Evolutionary conservation across 805 yeast genomes (phyloP).

Genomic region (Candida broadrunensis): DNA sequence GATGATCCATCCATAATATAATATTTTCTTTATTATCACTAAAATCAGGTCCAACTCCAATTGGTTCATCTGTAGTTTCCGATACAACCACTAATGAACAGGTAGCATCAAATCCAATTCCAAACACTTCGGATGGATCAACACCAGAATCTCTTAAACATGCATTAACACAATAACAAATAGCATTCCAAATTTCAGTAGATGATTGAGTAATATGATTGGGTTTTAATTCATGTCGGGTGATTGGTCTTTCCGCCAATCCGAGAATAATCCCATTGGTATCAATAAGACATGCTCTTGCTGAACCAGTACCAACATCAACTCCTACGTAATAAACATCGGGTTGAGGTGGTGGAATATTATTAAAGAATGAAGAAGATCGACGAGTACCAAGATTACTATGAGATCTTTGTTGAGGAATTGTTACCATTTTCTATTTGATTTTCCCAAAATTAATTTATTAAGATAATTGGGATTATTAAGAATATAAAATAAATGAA

Average conservation of each 20-base stretch:
- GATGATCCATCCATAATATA: constrained; percentile 97
- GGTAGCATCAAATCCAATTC: constrained; percentile 96
- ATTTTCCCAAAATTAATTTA: no score
- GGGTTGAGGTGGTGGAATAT: constrained; percentile 39
- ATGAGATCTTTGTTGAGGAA: constrained; percentile 20
- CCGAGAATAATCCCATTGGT: constrained; percentile 77
- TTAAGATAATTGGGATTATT: no score
- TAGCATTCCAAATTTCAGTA: constrained; percentile 87
- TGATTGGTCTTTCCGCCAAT: constrained; percentile 73
- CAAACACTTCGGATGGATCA: constrained; percentile 64
- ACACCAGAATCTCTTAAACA: constrained; percentile 74
- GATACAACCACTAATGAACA: constrained; percentile 86
- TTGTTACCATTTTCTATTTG: not conserved
- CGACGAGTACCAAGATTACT: constrained; percentile 38
- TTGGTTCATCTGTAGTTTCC: constrained; percentile 62
- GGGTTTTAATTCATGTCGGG: constrained; percentile 71
- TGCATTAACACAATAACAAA: constrained; percentile 75
- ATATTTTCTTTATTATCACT: constrained; percentile 70
- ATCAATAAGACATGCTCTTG: constrained; percentile 90
- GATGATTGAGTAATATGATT: constrained; percentile 82
- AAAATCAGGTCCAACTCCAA: constrained; percentile 93
- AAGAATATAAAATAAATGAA: no score
- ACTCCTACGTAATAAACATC: constrained; percentile 70
- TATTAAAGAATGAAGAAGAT: constrained; percentile 38
- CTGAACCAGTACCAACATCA: constrained; percentile 97